Base-by-base conservation (phyloP, 768 basidiomycete genomes). In the Hericium alpestre region DNA sequence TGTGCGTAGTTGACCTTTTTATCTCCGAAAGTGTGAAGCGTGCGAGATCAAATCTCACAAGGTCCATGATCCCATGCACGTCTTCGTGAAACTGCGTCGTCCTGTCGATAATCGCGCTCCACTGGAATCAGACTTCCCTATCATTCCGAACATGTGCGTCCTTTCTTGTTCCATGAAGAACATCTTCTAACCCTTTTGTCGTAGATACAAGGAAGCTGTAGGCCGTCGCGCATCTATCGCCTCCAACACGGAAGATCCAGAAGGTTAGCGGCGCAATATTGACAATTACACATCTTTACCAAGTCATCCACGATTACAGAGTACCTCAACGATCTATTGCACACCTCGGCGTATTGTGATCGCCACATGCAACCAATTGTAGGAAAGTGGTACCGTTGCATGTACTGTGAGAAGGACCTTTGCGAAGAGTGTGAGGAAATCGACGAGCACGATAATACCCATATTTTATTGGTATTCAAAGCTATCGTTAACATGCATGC, bases 371-470 rank as follows among this genome's bases (percentile, higher is more conserved):
- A 76, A 23, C 79, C 76, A 52, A 94, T 96, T 55, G 72, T 75
- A n/a, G 94, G 94, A 15, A 80, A 82, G 62, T 97, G 94, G 94
- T 88, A 85, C 70, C 81, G 87, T 62, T 97, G 94, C 65, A 91
- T 83, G 4, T 90, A 92, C 65, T 96, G 93, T 65, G 77, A 78
- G 6, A 84, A 80, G 62, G 94, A 97, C 67, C 73, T 95, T n/a
- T 96, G 94, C 70, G 82, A 83, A 43, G 78, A 78, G 32, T 95
- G 93, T 64, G 88, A 93, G 68, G 76, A 73, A 49, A 72, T 87
- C 25, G 91, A 91, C 65, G 86, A 86, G 48, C 93, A 96, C 65
- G 80, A 93, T 63, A 76, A 80, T 58, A 82, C 80, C 1, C 93
- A 95, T 65, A 70, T 91, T 46, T 97, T 93, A 69, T 74, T 94